These are phyloP conservation scores for Amanita pseudoporphyria DNA, from an alignment of 768 basidiomycete species.

Conservation along the genomic window DNA sequence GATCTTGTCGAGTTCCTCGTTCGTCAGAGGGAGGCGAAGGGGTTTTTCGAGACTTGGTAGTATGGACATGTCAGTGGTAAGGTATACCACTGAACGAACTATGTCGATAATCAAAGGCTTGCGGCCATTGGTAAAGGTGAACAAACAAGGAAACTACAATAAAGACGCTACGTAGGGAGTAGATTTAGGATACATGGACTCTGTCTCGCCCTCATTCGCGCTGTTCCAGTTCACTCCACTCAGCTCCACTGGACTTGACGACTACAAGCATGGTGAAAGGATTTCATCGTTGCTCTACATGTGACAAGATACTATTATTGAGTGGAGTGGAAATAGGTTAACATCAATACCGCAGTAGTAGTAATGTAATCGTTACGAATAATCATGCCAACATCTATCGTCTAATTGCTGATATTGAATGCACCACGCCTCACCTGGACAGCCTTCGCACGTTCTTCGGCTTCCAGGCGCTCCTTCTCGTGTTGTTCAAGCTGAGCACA, in stretches of 20 bases:
- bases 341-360: not conserved
- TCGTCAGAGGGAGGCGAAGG: constrained; percentile 47
- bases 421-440: not conserved
- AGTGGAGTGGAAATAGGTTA: not conserved
- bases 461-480: constrained; percentile 14
- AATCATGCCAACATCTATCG: not conserved
- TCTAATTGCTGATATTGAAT: not conserved
- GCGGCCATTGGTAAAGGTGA: too few species aligned
- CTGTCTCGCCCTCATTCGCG: too few species aligned
- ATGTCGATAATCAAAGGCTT: too few species aligned
- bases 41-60: constrained; percentile 26
- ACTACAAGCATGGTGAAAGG: too few species aligned
- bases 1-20: constrained; percentile 51
- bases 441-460: not conserved
- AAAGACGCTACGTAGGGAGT: too few species aligned
- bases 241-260: too few species aligned
- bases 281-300: not conserved
- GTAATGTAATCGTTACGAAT: not conserved
- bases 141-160: too few species aligned
- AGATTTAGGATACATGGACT: too few species aligned
- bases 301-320: not conserved
- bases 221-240: too few species aligned
- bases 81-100: too few species aligned
- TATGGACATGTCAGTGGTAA: not conserved
- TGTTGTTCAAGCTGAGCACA: constrained; percentile 13